Evolutionary conservation across 2,329 filamentous ascomycete species (phyloP).

Genomic region (Aureobasidium sp.): DNA sequence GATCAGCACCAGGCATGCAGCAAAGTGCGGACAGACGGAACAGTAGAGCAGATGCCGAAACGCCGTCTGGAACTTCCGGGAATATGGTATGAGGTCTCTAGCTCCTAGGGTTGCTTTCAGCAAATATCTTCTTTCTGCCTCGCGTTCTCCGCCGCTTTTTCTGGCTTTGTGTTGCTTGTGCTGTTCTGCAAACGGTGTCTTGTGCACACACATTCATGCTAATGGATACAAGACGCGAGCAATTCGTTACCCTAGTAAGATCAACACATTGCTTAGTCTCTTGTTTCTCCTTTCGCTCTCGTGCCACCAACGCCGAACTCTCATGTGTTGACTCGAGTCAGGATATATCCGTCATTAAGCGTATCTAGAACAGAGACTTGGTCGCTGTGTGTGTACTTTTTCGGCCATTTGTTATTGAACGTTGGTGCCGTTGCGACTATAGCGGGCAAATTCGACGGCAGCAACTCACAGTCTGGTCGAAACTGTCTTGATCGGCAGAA

Average conservation of each 20-base stretch:
- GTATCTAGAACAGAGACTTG: neutral
- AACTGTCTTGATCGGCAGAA: constrained; percentile 13
- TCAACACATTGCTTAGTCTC: neutral
- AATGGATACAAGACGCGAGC: neutral
- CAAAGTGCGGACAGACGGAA: neutral
- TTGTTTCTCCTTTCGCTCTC: neutral
- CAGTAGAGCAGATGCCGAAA: neutral
- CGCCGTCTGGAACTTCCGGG: neutral
- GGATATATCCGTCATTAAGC: neutral
- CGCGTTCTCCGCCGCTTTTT: neutral
- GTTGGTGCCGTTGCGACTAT: constrained; percentile 7
- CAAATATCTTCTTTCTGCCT: constrained; percentile 1
- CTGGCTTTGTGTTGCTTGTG: neutral
- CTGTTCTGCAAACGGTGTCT: neutral
- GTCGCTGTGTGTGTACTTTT: constrained; percentile 3
- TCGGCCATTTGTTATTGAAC: constrained; percentile 7
- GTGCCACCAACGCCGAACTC: neutral
- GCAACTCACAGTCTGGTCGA: constrained; percentile 6
- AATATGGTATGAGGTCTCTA: neutral
- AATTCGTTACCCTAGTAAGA: neutral
- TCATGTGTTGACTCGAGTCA: neutral
- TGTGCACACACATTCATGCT: neutral
- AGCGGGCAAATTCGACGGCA: constrained; percentile 1
- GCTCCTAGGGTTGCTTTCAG: constrained; percentile 1
- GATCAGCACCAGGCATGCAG: neutral